Evolutionary conservation across 345 rosid species (phyloP).

Genomic region (Eucalyptus tenuipes): DNA sequence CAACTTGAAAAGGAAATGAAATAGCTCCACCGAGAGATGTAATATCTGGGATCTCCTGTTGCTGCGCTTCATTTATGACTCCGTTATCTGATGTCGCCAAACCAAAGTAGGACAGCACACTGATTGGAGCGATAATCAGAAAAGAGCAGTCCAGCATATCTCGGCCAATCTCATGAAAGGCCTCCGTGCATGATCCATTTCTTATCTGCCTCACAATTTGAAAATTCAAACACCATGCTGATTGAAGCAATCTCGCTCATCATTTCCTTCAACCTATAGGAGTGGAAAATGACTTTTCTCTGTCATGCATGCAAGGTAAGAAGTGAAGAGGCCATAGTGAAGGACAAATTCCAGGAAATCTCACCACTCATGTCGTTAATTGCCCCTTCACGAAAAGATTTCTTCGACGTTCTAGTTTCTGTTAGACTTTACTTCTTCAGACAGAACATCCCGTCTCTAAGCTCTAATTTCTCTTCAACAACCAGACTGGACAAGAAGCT

Average conservation of each 20-base stretch:
- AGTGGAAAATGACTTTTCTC: not conserved
- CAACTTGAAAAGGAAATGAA: not conserved
- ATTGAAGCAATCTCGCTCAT: not conserved
- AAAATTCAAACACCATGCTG: not conserved
- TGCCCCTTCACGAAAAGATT: not conserved
- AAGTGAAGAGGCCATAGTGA: not conserved
- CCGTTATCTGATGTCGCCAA: not conserved
- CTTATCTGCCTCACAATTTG: not conserved
- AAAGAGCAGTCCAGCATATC: not conserved
- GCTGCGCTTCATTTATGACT: not conserved
- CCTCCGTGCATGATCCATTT: not conserved
- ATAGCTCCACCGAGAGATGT: not conserved
- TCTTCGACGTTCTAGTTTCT: not conserved
- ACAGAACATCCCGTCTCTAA: slow-evolving; percentile 66
- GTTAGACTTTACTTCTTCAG: slow-evolving; percentile 50
- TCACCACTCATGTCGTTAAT: not conserved
- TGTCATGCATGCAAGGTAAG: not conserved
- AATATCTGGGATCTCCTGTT: not conserved
- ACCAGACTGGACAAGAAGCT: slow-evolving; percentile 81
- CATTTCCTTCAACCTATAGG: not conserved
- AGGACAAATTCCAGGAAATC: not conserved
- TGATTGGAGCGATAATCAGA: not conserved
- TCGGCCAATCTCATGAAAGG: not conserved
- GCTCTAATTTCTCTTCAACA: slow-evolving; percentile 80
- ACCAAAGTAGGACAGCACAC: not conserved